Evolutionary conservation across 108 stramenopile species (phyloP).

Genomic region (Pseudonitzschia delicatissima): DNA sequence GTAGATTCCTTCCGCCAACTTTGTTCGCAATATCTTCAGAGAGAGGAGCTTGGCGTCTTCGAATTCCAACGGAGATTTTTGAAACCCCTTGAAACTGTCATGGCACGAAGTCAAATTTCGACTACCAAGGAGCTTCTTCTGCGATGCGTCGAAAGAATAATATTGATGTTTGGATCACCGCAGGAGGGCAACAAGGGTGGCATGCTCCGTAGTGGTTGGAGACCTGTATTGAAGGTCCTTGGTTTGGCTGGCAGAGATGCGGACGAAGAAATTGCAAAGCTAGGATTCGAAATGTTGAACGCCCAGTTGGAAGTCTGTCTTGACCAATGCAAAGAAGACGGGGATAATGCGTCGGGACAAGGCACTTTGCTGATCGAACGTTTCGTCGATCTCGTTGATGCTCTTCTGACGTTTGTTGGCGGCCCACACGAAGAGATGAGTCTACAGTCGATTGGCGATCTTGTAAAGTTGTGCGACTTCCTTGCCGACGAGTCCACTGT

Average conservation of each 20-base stretch:
- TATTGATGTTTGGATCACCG: slow-evolving; percentile 67
- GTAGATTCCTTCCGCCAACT: slow-evolving; percentile 98
- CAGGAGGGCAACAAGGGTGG: slow-evolving; percentile 20
- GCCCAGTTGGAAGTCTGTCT: slow-evolving; percentile 54
- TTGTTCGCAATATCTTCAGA: slow-evolving; percentile 90
- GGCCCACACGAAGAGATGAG: slow-evolving; percentile 80
- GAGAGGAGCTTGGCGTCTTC: slow-evolving; percentile 92
- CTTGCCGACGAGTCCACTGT: slow-evolving; percentile 49
- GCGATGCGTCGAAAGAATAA: slow-evolving; percentile 88
- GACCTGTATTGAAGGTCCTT: slow-evolving; percentile 86
- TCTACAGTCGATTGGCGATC: slow-evolving; percentile 67
- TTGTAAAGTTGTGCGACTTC: slow-evolving; percentile 49
- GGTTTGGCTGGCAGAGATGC: slow-evolving; percentile 81
- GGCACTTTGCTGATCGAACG: slow-evolving; percentile 64
- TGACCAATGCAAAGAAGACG: slow-evolving; percentile 16
- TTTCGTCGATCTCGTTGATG: slow-evolving; percentile 91
- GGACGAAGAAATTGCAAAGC: slow-evolving; percentile 65
- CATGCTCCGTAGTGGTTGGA: slow-evolving; percentile 91
- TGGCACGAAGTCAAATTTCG: slow-evolving; percentile 46
- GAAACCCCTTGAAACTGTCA: slow-evolving; percentile 90
- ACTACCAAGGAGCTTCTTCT: slow-evolving; percentile 93
- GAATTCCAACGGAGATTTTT: slow-evolving; percentile 96
- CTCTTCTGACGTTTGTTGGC: slow-evolving; percentile 83
- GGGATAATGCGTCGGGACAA: neutral
- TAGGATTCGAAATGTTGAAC: slow-evolving; percentile 66